Percentiles rank a stretch among this genome's conserved stretches.
Evolutionary conservation across 495 filamentous ascomycete species (phyloP).

Genomic region (Daldinia childiae): DNA sequence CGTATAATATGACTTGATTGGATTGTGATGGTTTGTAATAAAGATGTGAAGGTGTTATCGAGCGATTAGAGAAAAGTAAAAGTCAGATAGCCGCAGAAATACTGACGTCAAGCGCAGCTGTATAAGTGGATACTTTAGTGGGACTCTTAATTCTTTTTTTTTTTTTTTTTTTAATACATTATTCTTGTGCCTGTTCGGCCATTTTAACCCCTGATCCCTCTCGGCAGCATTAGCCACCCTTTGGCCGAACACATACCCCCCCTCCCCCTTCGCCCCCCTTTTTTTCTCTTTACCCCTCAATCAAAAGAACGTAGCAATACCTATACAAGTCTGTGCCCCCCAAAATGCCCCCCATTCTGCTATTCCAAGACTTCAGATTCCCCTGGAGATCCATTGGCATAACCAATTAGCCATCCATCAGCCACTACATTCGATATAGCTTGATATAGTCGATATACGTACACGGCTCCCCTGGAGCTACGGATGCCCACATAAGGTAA

Average conservation of each 20-base stretch:
- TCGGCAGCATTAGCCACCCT: conserved; percentile 32
- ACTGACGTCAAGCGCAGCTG: conserved; percentile 38
- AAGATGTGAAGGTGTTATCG: too few species aligned
- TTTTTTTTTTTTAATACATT: too few species aligned
- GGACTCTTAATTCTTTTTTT: conserved; percentile 27
- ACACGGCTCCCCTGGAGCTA: conserved; percentile 14
- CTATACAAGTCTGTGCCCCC: neutral
- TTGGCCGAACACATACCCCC: conserved; percentile 29
- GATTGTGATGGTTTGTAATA: neutral
- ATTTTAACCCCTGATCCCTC: conserved; percentile 15
- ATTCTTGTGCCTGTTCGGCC: conserved; percentile 34
- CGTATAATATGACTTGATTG: conserved; percentile 22
- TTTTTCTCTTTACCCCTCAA: conserved; percentile 22
- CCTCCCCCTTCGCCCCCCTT: neutral
- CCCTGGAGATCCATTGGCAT: conserved; percentile 39
- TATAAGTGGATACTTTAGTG: conserved; percentile 23
- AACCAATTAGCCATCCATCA: conserved; percentile 1
- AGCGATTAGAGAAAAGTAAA: conserved; percentile 1
- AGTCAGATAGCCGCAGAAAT: conserved; percentile 36
- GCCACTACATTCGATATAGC: conserved; percentile 14
- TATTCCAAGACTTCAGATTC: conserved; percentile 7
- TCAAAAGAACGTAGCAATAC: neutral
- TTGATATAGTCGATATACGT: conserved; percentile 16
- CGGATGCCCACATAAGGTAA: conserved; percentile 34
- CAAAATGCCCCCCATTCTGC: neutral